phyloP scores from a whole-genome alignment of 2,329 filamentous ascomycete genomes.

The Harringtonia aguacate region DNA sequence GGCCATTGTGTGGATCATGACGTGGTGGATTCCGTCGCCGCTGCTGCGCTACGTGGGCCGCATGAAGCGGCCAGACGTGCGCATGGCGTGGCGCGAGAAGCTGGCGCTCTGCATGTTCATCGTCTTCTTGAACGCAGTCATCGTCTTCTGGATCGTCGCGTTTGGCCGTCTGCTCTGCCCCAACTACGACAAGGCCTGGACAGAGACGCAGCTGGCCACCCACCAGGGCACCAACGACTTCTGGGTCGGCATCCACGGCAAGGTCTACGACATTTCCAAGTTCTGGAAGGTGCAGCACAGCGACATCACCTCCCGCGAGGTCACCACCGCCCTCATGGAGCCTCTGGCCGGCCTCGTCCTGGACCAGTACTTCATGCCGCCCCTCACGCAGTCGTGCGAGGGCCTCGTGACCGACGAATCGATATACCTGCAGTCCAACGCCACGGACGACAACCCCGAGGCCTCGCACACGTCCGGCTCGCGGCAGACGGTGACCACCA shows the following conservation, averaged over 20 bases:
- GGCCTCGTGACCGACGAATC: constrained; percentile 54
- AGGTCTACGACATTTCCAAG: constrained; percentile 83
- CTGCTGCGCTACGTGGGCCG: constrained; percentile 70
- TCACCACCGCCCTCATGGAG: constrained; percentile 55
- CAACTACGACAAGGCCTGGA: constrained; percentile 86
- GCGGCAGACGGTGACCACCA: constrained; percentile 41
- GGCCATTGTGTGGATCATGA: constrained; percentile 69
- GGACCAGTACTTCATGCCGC: constrained; percentile 76
- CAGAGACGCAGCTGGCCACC: constrained; percentile 51
- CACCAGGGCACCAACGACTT: constrained; percentile 69
- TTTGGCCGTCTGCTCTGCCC: constrained; percentile 84
- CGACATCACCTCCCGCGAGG: constrained; percentile 50
- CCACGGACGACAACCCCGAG: constrained; percentile 40
- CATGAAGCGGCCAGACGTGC: constrained; percentile 95
- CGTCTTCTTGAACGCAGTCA: constrained; percentile 62
- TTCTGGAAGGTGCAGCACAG: constrained; percentile 84
- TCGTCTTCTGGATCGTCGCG: constrained; percentile 86
- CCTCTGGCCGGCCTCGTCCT: constrained; percentile 69
- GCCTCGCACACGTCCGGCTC: constrained; percentile 64
- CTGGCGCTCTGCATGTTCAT: constrained; percentile 75
- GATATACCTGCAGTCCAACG: constrained; percentile 52
- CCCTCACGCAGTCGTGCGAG: constrained; percentile 63
- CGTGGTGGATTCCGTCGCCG: constrained; percentile 91
- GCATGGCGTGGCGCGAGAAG: constrained; percentile 97
- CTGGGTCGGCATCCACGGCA: constrained; percentile 78